Evolutionary conservation across 2,329 filamentous ascomycete genomes (phyloP).

Genomic region (Elsinoe arachidis): DNA sequence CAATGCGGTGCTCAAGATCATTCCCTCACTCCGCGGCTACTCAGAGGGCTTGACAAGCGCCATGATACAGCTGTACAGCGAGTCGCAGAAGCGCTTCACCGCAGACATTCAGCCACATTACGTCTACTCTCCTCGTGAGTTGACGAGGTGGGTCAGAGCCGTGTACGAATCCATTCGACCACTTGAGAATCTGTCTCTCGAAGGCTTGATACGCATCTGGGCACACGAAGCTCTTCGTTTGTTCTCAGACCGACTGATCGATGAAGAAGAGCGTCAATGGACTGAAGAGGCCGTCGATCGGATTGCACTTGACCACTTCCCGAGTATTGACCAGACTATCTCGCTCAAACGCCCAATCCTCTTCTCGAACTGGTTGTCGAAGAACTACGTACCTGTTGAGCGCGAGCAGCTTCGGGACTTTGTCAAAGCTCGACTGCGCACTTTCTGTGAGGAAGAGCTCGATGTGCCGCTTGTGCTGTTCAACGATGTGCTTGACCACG

Average conservation of each 20-base stretch:
- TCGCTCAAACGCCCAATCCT: conserved; percentile 88
- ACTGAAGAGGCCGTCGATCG: conserved; percentile 79
- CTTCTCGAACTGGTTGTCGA: conserved; percentile 98
- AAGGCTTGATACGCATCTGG: conserved; percentile 94
- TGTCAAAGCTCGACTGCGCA: conserved; percentile 91
- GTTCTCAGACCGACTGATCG: conserved; percentile 94
- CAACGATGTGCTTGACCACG: conserved; percentile 97
- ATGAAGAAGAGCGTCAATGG: conserved; percentile 89
- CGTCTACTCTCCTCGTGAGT: conserved; percentile 96
- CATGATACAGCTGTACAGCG: conserved; percentile 94
- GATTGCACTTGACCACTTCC: conserved; percentile 86
- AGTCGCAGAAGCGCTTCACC: conserved; percentile 91
- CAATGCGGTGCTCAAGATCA: conserved; percentile 88
- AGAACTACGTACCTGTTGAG: conserved; percentile 95
- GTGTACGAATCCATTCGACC: conserved; percentile 95
- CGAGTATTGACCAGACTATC: conserved; percentile 83
- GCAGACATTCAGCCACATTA: conserved; percentile 97
- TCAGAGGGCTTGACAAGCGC: conserved; percentile 88
- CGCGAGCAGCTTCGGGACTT: conserved; percentile 93
- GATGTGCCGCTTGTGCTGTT: conserved; percentile 98
- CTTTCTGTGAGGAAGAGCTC: conserved; percentile 98
- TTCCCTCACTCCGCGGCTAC: conserved; percentile 89
- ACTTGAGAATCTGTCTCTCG: conserved; percentile 75
- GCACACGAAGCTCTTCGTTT: conserved; percentile 91
- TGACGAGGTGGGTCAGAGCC: conserved; percentile 95